These are phyloP conservation scores for Colletotrichum abscissum DNA, from an alignment of 2,329 filamentous ascomycete species.

Conservation along the genomic window DNA sequence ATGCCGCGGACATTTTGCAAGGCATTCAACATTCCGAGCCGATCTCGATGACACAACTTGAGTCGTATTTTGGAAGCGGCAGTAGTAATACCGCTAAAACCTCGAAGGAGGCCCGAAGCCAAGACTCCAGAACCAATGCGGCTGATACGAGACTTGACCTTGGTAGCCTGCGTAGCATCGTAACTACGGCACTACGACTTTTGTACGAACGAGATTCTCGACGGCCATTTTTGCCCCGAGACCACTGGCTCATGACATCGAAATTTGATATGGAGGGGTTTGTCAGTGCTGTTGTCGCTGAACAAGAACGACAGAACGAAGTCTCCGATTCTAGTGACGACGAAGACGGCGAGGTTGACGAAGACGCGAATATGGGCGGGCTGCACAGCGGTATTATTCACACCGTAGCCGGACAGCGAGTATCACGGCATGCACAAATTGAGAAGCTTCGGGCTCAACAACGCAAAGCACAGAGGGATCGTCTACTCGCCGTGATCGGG, in stretches of 20 bases:
- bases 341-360: slow-evolving; percentile 43
- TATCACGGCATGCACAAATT: slow-evolving; percentile 71
- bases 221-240: slow-evolving; percentile 82
- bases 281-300: slow-evolving; percentile 84
- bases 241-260: slow-evolving; percentile 93
- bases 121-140: slow-evolving; percentile 1
- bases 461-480: slow-evolving; percentile 74
- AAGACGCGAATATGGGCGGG: slow-evolving; percentile 37
- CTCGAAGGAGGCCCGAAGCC: slow-evolving; percentile 8
- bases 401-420: slow-evolving; percentile 64
- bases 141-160: slow-evolving; percentile 67
- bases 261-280: slow-evolving; percentile 92
- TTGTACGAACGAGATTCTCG: slow-evolving; percentile 94
- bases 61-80: slow-evolving; percentile 29
- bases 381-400: slow-evolving; percentile 35
- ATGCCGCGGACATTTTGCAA: slow-evolving; percentile 71
- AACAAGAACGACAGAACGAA: slow-evolving; percentile 81
- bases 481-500: slow-evolving; percentile 81
- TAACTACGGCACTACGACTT: slow-evolving; percentile 85
- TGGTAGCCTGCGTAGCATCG: slow-evolving; percentile 81
- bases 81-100: neutral
- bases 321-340: slow-evolving; percentile 53
- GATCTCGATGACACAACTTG: slow-evolving; percentile 24
- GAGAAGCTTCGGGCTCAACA: slow-evolving; percentile 74
- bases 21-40: slow-evolving; percentile 22